A percentile compares a stretch with the other conserved stretches of the same genome.
Conservation (phyloP, 192 early-diverging fungal genomes). For the Mortierella alpina region DNA sequence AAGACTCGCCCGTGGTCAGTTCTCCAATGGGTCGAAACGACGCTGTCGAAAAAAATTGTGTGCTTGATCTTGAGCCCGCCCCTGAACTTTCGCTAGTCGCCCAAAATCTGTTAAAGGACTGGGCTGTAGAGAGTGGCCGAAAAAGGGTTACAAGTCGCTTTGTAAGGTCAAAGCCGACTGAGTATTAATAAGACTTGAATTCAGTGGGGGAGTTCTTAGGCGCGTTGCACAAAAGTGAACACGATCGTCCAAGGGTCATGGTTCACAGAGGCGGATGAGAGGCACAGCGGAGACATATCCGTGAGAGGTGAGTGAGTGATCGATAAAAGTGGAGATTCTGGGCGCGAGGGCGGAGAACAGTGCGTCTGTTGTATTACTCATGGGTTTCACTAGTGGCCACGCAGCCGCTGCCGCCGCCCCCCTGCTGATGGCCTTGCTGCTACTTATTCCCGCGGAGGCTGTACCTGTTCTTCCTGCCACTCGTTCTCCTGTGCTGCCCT, state of each 20-base stretch:
- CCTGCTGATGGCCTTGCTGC: too few relatives aligned
- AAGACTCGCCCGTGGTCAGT: too few relatives aligned
- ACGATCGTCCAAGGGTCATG: too few relatives aligned
- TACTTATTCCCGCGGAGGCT: too few relatives aligned
- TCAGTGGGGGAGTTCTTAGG: too few relatives aligned
- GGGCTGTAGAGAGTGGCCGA: not conserved
- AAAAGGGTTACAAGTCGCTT: too few relatives aligned
- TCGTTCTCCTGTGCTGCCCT: too few relatives aligned
- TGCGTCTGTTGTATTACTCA: not conserved
- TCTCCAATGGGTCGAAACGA: not conserved
- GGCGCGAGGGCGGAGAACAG: conserved; percentile 4
- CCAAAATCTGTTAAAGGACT: not conserved
- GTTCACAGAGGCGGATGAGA: too few relatives aligned
- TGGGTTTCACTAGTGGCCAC: not conserved
- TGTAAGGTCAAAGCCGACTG: conserved; percentile 13
- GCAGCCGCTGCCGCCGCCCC: not conserved
- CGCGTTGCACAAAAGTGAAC: too few relatives aligned
- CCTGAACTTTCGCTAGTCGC: conserved; percentile 22
- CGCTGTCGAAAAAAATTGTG: not conserved
- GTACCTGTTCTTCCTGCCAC: too few relatives aligned
- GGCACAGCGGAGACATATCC: too few relatives aligned
- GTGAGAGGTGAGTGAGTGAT: not conserved
- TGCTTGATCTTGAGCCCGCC: conserved; percentile 14
- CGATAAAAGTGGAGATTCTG: not conserved
- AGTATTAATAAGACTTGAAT: not conserved